Percentiles rank a stretch among this genome's conserved stretches.
Conservation (phyloP, 129 eudicot genomes). For the Arctium minus region DNA sequence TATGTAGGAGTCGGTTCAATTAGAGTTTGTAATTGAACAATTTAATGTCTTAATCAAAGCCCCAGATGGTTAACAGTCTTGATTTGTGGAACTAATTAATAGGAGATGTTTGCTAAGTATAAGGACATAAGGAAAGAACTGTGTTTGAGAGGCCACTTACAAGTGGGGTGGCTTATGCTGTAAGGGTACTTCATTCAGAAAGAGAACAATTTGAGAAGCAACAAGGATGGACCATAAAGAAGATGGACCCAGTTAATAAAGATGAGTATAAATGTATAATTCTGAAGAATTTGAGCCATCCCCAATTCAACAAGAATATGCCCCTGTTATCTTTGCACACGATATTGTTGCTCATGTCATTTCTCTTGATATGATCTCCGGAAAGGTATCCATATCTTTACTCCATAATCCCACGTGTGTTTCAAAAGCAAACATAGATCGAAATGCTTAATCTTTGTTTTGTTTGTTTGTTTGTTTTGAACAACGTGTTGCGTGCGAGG, state of each 20-base stretch:
- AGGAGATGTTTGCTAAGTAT: slow-evolving; percentile 77
- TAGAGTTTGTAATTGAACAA: slow-evolving; percentile 4
- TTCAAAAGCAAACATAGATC: background rate
- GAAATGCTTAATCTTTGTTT: background rate
- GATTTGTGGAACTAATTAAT: background rate
- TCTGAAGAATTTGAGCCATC: too few species aligned
- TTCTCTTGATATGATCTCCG: slow-evolving; percentile 64
- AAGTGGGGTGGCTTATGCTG: too few species aligned
- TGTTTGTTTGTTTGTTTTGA: background rate
- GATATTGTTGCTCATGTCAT: slow-evolving; percentile 91
- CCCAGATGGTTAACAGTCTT: too few species aligned
- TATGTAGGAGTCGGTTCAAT: background rate
- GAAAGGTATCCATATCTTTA: too few species aligned
- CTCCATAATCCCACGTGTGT: background rate
- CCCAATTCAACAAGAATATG: slow-evolving; percentile 50
- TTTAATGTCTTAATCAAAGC: too few species aligned
- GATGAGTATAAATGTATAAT: too few species aligned
- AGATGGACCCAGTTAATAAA: too few species aligned
- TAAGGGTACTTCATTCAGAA: too few species aligned
- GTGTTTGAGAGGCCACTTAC: slow-evolving; percentile 63
- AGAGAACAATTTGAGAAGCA: too few species aligned
- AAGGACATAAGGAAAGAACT: slow-evolving; percentile 65
- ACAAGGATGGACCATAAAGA: too few species aligned
- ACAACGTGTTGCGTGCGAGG: slow-evolving; percentile 87
- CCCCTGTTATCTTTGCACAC: slow-evolving; percentile 96